Percentiles rank a stretch among this genome's conserved stretches.
These are phyloP conservation scores for Stachybotrys echinatus DNA, from an alignment of 2,329 filamentous ascomycete genomes.

Conservation along the genomic window DNA sequence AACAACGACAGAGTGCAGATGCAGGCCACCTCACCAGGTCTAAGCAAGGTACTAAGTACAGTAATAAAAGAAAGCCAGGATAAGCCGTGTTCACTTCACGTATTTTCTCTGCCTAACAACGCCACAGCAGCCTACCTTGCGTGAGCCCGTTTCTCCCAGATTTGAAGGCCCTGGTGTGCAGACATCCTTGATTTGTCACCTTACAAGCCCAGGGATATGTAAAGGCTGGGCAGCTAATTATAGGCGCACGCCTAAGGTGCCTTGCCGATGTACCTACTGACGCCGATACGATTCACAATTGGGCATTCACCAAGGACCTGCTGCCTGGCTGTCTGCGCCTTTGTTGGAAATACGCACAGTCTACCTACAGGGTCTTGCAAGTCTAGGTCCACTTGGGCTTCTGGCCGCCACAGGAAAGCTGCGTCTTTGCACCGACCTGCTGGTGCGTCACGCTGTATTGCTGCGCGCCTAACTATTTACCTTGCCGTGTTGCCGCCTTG, in stretches of 20 bases:
- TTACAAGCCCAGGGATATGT: no score
- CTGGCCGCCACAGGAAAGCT: background rate
- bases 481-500: background rate
- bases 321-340: background rate
- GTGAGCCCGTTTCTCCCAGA: background rate
- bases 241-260: no score
- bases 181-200: no score
- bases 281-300: no score
- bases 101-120: background rate
- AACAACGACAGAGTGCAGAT: slow-evolving; percentile 4
- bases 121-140: background rate
- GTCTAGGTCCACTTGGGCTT: background rate
- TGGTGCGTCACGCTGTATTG: background rate
- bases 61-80: background rate
- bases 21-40: slow-evolving; percentile 4
- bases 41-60: background rate
- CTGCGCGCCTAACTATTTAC: background rate
- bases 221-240: no score
- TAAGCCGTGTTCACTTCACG: background rate
- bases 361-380: background rate
- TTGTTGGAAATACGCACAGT: no score
- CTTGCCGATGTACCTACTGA: no score
- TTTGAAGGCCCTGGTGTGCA: no score
- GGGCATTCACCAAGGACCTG: background rate
- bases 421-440: no score